Conservation (phyloP, 179 eudicot genomes). For the Silene coronaria region DNA sequence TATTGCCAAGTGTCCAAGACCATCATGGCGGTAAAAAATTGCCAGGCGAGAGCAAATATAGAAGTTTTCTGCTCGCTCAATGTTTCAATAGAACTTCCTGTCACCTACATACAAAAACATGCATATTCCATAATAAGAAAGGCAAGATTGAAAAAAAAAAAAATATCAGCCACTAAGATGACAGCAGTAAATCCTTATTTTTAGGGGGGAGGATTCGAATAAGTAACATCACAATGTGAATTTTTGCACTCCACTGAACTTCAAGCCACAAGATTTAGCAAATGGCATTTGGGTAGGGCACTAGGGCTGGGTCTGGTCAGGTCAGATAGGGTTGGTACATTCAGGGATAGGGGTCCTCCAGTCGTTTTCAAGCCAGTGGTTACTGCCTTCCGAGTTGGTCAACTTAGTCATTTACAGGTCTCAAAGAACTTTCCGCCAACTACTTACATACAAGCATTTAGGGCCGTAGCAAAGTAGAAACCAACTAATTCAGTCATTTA, state of each 20-base stretch:
- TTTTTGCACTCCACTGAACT: too few species aligned
- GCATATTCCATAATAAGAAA: slow-evolving; percentile 5
- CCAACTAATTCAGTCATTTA: neutral
- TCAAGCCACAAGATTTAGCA: too few species aligned
- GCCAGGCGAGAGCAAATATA: slow-evolving; percentile 32
- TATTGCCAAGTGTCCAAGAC: slow-evolving; percentile 82
- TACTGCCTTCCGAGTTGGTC: too few species aligned
- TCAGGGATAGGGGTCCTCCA: too few species aligned
- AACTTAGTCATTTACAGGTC: too few species aligned
- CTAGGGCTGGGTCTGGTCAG: too few species aligned
- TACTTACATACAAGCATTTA: neutral
- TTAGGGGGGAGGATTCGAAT: too few species aligned
- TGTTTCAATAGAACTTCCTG: slow-evolving; percentile 28
- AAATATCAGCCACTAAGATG: neutral
- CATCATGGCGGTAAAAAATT: slow-evolving; percentile 56
- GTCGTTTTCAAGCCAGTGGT: too few species aligned
- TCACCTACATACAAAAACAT: slow-evolving; percentile 26
- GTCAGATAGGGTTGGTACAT: too few species aligned
- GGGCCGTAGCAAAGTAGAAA: neutral
- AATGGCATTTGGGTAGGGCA: too few species aligned
- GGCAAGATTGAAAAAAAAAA: neutral
- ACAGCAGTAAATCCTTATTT: neutral
- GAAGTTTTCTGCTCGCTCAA: slow-evolving; percentile 23
- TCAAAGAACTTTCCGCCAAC: neutral
- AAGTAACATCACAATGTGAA: too few species aligned